These are phyloP conservation scores for Heracleum sosnowskyi DNA, from an alignment of 129 eudicot genomes.

Conservation along the genomic window DNA sequence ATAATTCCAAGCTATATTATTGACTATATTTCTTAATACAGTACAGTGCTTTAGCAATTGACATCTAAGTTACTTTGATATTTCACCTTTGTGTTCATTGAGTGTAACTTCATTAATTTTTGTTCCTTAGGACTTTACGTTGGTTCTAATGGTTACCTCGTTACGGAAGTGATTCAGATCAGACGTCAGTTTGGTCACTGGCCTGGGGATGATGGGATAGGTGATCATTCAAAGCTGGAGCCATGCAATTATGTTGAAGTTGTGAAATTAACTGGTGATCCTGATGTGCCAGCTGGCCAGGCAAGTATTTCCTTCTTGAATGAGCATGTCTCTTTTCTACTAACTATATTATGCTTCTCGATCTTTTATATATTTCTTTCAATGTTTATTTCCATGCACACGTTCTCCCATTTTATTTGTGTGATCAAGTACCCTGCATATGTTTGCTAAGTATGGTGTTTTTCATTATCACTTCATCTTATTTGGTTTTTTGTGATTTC, in stretches of 20 bases:
- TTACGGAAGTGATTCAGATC: constrained; percentile 75
- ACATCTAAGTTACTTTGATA: neutral
- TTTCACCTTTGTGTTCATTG: neutral
- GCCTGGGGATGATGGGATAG: constrained; percentile 53
- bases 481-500: neutral
- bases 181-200: constrained; percentile 84
- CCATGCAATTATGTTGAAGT: constrained; percentile 93
- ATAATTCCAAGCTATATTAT: neutral
- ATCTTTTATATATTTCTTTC: no score
- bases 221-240: constrained; percentile 45
- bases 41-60: neutral
- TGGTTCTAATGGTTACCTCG: constrained; percentile 66
- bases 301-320: constrained; percentile 20
- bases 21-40: neutral
- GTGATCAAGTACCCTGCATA: no score
- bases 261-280: constrained; percentile 80
- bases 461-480: neutral
- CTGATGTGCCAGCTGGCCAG: constrained; percentile 92
- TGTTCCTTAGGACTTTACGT: constrained; percentile 56
- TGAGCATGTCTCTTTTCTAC: neutral
- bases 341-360: neutral
- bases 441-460: neutral
- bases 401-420: no score
- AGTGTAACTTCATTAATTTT: neutral
- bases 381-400: neutral